phyloP scores from a whole-genome alignment of 2,329 filamentous ascomycete genomes.

The Lecanoromycetidae sp. region DNA sequence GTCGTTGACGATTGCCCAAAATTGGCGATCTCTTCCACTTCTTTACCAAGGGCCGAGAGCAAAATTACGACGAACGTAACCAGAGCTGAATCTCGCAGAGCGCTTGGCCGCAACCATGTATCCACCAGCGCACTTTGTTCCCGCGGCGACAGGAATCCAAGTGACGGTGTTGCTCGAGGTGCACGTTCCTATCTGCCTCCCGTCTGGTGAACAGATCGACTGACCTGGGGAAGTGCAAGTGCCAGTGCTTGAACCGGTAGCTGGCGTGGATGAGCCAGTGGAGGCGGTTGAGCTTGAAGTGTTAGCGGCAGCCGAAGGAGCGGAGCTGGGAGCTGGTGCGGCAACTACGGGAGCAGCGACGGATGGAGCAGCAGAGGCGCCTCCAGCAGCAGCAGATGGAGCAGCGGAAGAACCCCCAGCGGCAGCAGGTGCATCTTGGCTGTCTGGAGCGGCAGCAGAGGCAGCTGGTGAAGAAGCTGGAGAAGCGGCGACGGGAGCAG shows the following conservation, averaged over 20 bases:
- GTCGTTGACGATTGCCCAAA: no score
- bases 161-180: constrained; percentile 6
- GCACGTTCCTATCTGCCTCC: constrained; percentile 13
- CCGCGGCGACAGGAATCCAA: constrained; percentile 15
- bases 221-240: constrained; percentile 10
- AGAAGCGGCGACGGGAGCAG: not conserved
- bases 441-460: constrained; percentile 2
- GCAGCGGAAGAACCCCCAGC: constrained; percentile 14
- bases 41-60: not conserved
- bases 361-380: constrained; percentile 12
- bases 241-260: constrained; percentile 3
- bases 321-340: constrained; percentile 1
- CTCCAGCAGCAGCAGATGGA: constrained; percentile 9
- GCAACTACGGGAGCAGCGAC: constrained; percentile 19
- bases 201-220: constrained; percentile 16
- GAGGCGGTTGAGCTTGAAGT: constrained; percentile 3
- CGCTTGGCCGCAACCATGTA: constrained; percentile 12
- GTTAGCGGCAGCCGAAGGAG: not conserved
- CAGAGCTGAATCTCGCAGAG: not conserved
- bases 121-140: constrained; percentile 13
- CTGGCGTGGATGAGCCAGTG: constrained; percentile 1
- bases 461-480: constrained; percentile 8
- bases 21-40: not conserved
- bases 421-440: constrained; percentile 19
- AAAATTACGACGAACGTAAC: not conserved